Percentiles rank a stretch among this genome's conserved stretches.
These are phyloP conservation scores for Corynespora cassiicola DNA, from an alignment of 2,329 filamentous ascomycete genomes.

Conservation along the genomic window DNA sequence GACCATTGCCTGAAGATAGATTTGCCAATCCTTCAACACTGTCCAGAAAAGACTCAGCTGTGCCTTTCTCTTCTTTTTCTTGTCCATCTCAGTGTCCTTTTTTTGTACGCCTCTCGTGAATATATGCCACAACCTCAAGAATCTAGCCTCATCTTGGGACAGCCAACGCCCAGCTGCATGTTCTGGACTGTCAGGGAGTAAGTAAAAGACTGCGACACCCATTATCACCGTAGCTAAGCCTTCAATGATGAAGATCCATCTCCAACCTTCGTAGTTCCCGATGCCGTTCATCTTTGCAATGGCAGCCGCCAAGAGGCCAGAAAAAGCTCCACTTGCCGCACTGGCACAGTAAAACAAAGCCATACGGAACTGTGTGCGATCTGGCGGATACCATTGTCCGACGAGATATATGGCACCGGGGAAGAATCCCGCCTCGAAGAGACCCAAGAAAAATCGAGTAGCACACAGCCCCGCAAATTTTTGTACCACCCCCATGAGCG, in stretches of 20 bases:
- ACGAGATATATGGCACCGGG: slow-evolving; percentile 54
- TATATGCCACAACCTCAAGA: slow-evolving; percentile 16
- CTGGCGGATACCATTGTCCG: slow-evolving; percentile 64
- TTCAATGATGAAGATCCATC: slow-evolving; percentile 30
- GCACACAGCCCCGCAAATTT: slow-evolving; percentile 54
- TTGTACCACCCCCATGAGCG: slow-evolving; percentile 52
- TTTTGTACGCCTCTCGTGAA: slow-evolving; percentile 19
- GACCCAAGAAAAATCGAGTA: slow-evolving; percentile 46
- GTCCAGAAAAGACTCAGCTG: slow-evolving; percentile 30
- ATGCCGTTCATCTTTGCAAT: slow-evolving; percentile 66
- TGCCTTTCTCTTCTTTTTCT: slow-evolving; percentile 17
- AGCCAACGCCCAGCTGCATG: slow-evolving; percentile 33
- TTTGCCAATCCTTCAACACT: slow-evolving; percentile 58
- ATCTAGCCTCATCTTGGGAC: slow-evolving; percentile 21
- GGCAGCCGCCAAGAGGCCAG: slow-evolving; percentile 59
- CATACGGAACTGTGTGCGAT: slow-evolving; percentile 61
- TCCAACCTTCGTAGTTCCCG: slow-evolving; percentile 40
- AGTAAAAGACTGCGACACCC: slow-evolving; percentile 14
- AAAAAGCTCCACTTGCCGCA: slow-evolving; percentile 62
- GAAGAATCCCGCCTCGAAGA: slow-evolving; percentile 30
- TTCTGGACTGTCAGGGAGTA: slow-evolving; percentile 23
- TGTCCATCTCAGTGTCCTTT: slow-evolving; percentile 15
- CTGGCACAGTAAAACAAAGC: slow-evolving; percentile 65
- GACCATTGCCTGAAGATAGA: slow-evolving; percentile 51
- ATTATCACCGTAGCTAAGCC: slow-evolving; percentile 15